Evolutionary conservation across 805 yeast species (phyloP).

Genomic region (Lipomyces yamadae): DNA sequence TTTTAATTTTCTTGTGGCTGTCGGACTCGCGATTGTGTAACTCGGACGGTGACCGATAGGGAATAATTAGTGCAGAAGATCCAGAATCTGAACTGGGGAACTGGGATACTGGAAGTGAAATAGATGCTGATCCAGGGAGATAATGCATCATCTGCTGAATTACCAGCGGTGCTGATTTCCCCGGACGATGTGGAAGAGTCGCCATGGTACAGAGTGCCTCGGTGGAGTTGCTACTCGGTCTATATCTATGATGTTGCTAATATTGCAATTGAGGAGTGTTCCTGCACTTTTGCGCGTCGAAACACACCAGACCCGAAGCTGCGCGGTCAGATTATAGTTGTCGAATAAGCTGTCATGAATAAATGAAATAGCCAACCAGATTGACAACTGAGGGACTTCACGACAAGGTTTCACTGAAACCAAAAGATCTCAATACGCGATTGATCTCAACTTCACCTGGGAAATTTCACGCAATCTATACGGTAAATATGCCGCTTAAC

Average conservation of each 20-base stretch:
- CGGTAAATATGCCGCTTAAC: background rate
- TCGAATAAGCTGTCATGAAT: background rate
- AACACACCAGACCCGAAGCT: constrained; percentile 1
- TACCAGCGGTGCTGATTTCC: constrained; percentile 32
- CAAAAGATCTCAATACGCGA: background rate
- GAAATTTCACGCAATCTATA: background rate
- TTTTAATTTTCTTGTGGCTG: background rate
- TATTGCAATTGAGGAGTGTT: background rate
- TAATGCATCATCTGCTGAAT: constrained; percentile 27
- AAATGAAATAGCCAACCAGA: background rate
- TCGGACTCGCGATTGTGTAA: background rate
- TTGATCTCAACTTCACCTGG: background rate
- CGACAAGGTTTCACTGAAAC: background rate
- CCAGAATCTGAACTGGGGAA: constrained; percentile 10
- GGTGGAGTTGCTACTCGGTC: background rate
- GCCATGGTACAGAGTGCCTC: constrained; percentile 7
- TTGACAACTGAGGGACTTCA: background rate
- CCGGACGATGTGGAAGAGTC: constrained; percentile 22
- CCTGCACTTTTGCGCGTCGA: background rate
- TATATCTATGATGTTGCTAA: background rate
- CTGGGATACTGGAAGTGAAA: constrained; percentile 22
- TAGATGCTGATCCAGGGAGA: constrained; percentile 27
- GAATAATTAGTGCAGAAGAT: background rate
- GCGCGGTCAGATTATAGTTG: background rate
- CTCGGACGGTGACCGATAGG: constrained; percentile 14